Conservation (phyloP, 2,329 filamentous ascomycete species). For the Lecanosticta acicola region DNA sequence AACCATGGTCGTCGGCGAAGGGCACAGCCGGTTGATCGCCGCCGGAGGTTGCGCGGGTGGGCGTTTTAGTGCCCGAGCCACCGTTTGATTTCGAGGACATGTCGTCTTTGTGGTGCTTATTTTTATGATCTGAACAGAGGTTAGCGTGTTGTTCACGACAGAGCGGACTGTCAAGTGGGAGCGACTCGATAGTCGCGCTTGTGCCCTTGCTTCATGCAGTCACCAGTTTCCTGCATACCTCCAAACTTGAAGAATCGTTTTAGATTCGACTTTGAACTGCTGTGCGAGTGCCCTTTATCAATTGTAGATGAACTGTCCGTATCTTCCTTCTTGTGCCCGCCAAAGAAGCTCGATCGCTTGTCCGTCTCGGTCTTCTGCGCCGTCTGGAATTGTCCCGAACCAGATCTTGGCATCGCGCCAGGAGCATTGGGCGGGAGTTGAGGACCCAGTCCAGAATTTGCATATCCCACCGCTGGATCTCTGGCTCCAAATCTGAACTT, state of each 20-base stretch:
- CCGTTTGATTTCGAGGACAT: conserved; percentile 11
- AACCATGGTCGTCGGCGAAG: conserved; percentile 88
- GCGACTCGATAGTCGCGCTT: too few species aligned
- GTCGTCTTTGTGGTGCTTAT: conserved; percentile 53
- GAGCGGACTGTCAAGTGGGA: too few species aligned
- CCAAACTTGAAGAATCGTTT: conserved; percentile 89
- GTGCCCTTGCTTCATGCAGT: too few species aligned
- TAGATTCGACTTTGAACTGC: conserved; percentile 82
- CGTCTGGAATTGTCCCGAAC: conserved; percentile 15
- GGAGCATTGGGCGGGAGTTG: conserved; percentile 22
- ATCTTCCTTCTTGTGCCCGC: conserved; percentile 49
- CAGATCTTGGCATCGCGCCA: conserved; percentile 41
- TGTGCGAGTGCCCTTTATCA: conserved; percentile 35
- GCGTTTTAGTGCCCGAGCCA: conserved; percentile 23
- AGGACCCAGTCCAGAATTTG: conserved; percentile 38
- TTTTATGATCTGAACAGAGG: conserved; percentile 53
- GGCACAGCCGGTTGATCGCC: conserved; percentile 54
- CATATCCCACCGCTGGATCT: conserved; percentile 56
- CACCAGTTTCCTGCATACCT: too few species aligned
- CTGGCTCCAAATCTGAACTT: conserved; percentile 78
- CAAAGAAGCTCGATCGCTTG: conserved; percentile 52
- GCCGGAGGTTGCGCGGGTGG: conserved; percentile 14
- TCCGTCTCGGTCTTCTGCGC: conserved; percentile 31
- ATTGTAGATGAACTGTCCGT: conserved; percentile 37
- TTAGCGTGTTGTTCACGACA: too few species aligned